These are phyloP conservation scores for Ilyonectria mors-panacis DNA, from an alignment of 2,329 filamentous ascomycete species.

Conservation along the genomic window DNA sequence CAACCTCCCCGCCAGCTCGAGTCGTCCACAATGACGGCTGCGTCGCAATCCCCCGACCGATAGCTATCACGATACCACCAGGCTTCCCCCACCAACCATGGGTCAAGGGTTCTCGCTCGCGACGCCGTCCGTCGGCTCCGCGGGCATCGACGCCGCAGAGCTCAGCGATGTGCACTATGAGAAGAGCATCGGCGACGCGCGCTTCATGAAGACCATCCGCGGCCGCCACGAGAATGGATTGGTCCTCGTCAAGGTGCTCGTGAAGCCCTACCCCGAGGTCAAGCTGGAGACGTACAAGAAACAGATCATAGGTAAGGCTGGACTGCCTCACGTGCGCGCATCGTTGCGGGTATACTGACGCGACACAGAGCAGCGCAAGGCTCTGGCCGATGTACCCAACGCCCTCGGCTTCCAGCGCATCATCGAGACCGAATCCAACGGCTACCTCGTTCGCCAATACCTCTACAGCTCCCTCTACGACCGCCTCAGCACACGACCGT, in stretches of 20 bases:
- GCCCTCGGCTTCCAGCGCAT: conserved; percentile 91
- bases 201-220: conserved; percentile 97
- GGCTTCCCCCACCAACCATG: conserved; percentile 68
- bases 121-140: conserved; percentile 90
- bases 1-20: not conserved
- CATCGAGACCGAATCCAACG: conserved; percentile 91
- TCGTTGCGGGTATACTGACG: conserved; percentile 7
- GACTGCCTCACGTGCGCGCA: not conserved
- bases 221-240: conserved; percentile 92
- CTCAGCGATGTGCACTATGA: conserved; percentile 93
- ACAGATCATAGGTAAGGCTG: conserved; percentile 78
- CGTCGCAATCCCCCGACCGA: conserved; percentile 39
- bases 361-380: conserved; percentile 80
- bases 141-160: conserved; percentile 94
- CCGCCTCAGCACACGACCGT: conserved; percentile 94
- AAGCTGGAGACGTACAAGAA: conserved; percentile 84
- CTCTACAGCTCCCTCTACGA: conserved; percentile 98
- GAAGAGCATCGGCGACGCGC: conserved; percentile 89
- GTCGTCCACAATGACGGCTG: conserved; percentile 45
- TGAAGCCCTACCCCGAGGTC: conserved; percentile 90
- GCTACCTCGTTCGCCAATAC: conserved; percentile 94
- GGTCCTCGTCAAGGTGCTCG: conserved; percentile 93
- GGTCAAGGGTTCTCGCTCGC: conserved; percentile 97
- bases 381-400: conserved; percentile 88
- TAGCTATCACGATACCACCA: conserved; percentile 43